Base-by-base conservation (phyloP, 2,329 filamentous ascomycete species). In the Lasiodiplodia sp. region DNA sequence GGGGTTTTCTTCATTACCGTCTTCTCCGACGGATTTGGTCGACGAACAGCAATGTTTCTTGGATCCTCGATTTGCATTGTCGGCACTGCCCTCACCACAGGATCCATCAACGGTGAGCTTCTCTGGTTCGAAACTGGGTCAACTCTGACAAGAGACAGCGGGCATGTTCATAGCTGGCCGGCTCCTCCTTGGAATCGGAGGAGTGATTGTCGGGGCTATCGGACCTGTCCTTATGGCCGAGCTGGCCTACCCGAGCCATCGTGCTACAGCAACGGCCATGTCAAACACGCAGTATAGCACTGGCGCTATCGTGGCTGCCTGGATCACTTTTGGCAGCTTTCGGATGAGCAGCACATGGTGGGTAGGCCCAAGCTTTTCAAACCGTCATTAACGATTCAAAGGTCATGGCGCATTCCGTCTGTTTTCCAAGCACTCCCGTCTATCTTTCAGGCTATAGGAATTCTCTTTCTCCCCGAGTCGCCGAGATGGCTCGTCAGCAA, bases 401-500 rank as follows among this genome's bases (percentile, higher is more conserved):
- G 63, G 84, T 79, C 65, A 67, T 67, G 65, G 65, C 65, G 65
- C 8, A 34, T 67, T 6, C 65, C 65, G 2, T 67, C 81, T 83
- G 76, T 82, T 58, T 78, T 85, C 14, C 85, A 71, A 78, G 81
- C 51, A 64, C 81, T 10, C 83, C 82, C 8, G 79, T 80, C 63
- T 12, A 23, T 66, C 16, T 66, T 66, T 11, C 63, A 66, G 21
- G 63, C 63, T 1, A 38, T 44, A 2, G 73, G 75, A 75, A 79
- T 84, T 66, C 75, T 85, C 11, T 66, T 67, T 25, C 31, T 91
- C 18, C 90, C 90, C 4, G 90, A 92, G 78, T 89, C 86, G 0
- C 90, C 90, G 0, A 85, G 90, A 70, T 92, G 85, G 81, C 85
- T 92, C 12, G 83, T 91, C 72, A 83, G 85, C 73, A 88, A 89